phyloP scores from a whole-genome alignment of 148 eudicot species.

The Rhododendron ferrugineum region DNA sequence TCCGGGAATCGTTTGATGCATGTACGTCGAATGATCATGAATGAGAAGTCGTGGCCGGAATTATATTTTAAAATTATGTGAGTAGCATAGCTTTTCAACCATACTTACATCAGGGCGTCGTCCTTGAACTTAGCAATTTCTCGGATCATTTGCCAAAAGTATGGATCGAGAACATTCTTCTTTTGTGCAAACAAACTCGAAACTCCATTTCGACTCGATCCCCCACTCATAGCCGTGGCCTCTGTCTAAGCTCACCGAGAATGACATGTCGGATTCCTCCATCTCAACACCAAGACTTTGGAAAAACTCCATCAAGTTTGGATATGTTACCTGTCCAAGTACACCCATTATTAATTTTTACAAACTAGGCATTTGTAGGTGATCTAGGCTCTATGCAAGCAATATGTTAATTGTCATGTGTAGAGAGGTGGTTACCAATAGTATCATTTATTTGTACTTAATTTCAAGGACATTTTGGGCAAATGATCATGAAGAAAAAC shows the following conservation, averaged over 20 bases:
- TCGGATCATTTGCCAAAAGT: constrained; percentile 76
- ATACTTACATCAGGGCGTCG: constrained; percentile 51
- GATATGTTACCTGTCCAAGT: constrained; percentile 76
- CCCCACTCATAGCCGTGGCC: constrained; percentile 96
- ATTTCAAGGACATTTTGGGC: too few relatives aligned
- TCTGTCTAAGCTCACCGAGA: constrained; percentile 75
- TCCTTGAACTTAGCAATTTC: constrained; percentile 70
- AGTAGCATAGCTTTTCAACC: neutral
- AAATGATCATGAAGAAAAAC: too few relatives aligned
- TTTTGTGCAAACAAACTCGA: constrained; percentile 77
- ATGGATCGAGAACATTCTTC: constrained; percentile 60
- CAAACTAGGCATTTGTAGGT: neutral
- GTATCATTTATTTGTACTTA: too few relatives aligned
- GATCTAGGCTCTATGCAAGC: neutral
- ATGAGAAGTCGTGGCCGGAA: neutral
- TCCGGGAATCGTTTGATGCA: neutral
- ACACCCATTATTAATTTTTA: neutral
- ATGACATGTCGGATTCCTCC: constrained; percentile 87
- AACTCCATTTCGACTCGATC: constrained; percentile 70
- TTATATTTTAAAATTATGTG: too few relatives aligned
- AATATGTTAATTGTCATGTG: too few relatives aligned
- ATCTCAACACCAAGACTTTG: constrained; percentile 78
- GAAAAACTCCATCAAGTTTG: constrained; percentile 86
- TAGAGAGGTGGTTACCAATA: too few relatives aligned
- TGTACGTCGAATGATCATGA: neutral